Evolutionary conservation across 2,329 filamentous ascomycete species (phyloP), one percentile per base, ranked within the genome.

Genomic region (Neopestalotiopsis sp.): DNA sequence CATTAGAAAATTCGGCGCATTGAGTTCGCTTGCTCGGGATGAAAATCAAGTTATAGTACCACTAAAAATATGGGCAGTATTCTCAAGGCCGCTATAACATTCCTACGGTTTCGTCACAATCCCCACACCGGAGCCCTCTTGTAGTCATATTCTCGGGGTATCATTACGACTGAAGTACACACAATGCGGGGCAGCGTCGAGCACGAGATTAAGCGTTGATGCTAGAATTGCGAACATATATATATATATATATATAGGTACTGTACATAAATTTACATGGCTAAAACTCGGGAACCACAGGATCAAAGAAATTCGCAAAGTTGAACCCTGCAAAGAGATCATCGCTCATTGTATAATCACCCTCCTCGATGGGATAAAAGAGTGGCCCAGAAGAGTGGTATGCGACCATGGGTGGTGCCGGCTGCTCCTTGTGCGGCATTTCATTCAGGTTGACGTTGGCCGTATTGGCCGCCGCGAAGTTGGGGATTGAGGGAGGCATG

Each of bases 231-330:
- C 45, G 17, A 52, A 52, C 45, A 52, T 17, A 20, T n/a, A 52
- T 20, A 17, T n/a, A n/a, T n/a, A 4, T 52, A 7, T n/a, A 52
- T n/a, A 52, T 2, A 24, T 20, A 9, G 45, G 20, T 24, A n/a
- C 3, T 10, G 14, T 10, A 17, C 20, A 28, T 14, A 28, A 12
- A 58, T 24, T 20, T 28, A 30, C 28, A 30, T 38, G 34, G 3
- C 30, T 59, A 40, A 24, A 57, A 66, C 14, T 57, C 64, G n/a
- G 64, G 64, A 28, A 58, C 13, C 52, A 57, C 32, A 20, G 64
- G 14, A 14, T 66, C 64, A 57, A 66, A 66, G 13, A 66, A 66
- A 14, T 56, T 57, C 20, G 34, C 34, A 49, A 66, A 66, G 28
- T 64, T 64, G 38, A 64, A 45, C 4, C 61, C 61, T 5, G 38